Conservation (phyloP, 768 basidiomycete genomes). For the Hypholoma fasciculare region DNA sequence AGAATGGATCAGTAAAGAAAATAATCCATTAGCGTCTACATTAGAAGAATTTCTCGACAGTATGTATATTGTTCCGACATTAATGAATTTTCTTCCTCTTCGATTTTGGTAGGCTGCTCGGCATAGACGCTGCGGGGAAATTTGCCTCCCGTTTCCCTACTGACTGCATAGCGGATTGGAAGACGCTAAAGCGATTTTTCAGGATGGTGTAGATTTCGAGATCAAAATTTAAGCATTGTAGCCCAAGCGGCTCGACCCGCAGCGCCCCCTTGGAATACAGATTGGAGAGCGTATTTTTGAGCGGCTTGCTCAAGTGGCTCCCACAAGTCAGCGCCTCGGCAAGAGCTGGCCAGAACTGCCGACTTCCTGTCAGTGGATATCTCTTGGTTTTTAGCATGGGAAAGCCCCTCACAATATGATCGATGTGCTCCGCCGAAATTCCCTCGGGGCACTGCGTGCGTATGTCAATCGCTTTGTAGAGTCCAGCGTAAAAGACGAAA, state of each 20-base stretch:
- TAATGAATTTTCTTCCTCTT: not conserved
- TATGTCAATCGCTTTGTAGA: not conserved
- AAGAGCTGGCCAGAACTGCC: not conserved
- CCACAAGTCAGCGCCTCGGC: not conserved
- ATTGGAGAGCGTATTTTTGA: not conserved
- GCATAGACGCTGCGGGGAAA: not conserved
- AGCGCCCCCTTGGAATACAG: not conserved
- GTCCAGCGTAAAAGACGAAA: not conserved
- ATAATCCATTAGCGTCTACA: too few relatives aligned
- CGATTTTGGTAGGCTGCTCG: not conserved
- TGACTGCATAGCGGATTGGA: not conserved
- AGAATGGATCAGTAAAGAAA: too few relatives aligned
- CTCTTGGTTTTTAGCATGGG: not conserved
- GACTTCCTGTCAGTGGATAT: not conserved
- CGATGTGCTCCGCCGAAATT: not conserved
- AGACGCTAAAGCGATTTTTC: not conserved
- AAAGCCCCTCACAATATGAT: not conserved
- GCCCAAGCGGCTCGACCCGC: not conserved
- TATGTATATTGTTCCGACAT: too few relatives aligned
- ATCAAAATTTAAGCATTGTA: not conserved
- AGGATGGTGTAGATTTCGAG: not conserved
- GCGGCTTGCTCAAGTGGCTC: not conserved
- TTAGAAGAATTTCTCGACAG: too few relatives aligned
- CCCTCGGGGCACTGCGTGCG: not conserved
- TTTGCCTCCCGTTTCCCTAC: not conserved